A percentile compares a stretch with the other conserved stretches of the same genome.
phyloP scores from a whole-genome alignment of 2,329 filamentous ascomycete genomes.

The Neofusicoccum parvum region DNA sequence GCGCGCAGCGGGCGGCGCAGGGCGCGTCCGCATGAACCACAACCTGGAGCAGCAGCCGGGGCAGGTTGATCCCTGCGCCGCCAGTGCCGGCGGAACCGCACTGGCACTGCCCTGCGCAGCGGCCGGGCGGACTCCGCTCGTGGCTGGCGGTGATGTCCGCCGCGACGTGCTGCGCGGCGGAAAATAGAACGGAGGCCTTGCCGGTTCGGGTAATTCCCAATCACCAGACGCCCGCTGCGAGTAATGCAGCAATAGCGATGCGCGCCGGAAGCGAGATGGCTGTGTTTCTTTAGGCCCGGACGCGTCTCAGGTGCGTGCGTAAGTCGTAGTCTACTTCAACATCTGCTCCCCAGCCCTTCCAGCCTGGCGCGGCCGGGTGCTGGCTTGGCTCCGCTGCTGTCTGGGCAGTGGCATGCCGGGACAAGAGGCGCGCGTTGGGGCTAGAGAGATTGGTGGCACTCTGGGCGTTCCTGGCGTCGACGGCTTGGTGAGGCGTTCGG shows the following conservation, averaged over 20 bases:
- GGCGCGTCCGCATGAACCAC: neutral
- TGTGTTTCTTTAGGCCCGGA: neutral
- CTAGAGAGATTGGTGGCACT: no score
- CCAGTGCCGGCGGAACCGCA: neutral
- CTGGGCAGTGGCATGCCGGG: neutral
- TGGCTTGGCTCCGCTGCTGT: neutral
- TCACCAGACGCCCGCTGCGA: neutral
- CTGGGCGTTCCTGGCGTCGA: neutral
- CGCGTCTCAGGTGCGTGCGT: neutral
- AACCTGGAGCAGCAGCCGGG: neutral
- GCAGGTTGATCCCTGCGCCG: neutral
- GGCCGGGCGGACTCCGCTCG: neutral
- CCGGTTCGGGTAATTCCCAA: neutral
- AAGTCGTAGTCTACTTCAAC: neutral
- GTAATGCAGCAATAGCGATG: neutral
- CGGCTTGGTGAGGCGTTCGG: neutral
- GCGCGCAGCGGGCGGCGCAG: neutral
- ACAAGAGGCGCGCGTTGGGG: neutral
- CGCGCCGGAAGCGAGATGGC: neutral
- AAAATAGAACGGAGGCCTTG: constrained; percentile 12
- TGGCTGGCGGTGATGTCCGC: neutral
- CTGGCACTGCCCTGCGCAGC: neutral
- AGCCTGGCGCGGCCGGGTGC: neutral
- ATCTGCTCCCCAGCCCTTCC: neutral
- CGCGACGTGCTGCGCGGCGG: neutral